Percentiles rank a stretch among this genome's conserved stretches.
Conservation (phyloP, 768 basidiomycete genomes). For the Tephrocybe rancida region DNA sequence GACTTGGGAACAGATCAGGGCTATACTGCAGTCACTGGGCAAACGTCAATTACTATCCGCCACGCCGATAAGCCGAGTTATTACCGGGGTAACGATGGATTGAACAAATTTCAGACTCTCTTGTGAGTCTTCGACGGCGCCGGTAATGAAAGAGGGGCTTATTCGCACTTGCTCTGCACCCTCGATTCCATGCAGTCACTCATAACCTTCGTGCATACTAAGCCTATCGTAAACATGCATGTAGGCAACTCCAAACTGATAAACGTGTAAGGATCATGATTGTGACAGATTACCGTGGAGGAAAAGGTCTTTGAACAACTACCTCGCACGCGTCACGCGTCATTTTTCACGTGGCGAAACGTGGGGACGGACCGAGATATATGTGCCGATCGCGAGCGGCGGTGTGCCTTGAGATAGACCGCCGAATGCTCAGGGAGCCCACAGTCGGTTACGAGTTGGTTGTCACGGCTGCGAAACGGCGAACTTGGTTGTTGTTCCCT, state of each 20-base stretch:
- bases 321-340: constrained; percentile 15
- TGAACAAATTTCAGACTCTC: constrained; percentile 12
- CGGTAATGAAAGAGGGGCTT: constrained; percentile 14
- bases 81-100: constrained; percentile 18
- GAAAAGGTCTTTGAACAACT: background rate
- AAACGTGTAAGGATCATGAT: constrained; percentile 15
- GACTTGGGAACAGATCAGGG: constrained; percentile 23
- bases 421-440: constrained; percentile 3
- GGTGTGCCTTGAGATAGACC: constrained; percentile 18
- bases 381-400: constrained; percentile 10
- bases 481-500: too few relatives aligned
- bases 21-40: constrained; percentile 10
- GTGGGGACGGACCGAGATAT: constrained; percentile 13
- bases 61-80: constrained; percentile 17
- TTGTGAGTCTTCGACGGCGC: constrained; percentile 6
- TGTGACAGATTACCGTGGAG: constrained; percentile 6
- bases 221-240: constrained; percentile 11
- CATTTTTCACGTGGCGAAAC: constrained; percentile 18
- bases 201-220: constrained; percentile 11
- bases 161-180: constrained; percentile 10
- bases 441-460: background rate
- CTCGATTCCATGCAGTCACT: constrained; percentile 8
- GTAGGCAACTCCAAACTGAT: background rate
- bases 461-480: background rate
- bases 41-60: constrained; percentile 21